A percentile compares a stretch with the other conserved stretches of the same genome.
phyloP scores from a whole-genome alignment of 2,329 filamentous ascomycete genomes.

The Pleurostoma richardsiae region DNA sequence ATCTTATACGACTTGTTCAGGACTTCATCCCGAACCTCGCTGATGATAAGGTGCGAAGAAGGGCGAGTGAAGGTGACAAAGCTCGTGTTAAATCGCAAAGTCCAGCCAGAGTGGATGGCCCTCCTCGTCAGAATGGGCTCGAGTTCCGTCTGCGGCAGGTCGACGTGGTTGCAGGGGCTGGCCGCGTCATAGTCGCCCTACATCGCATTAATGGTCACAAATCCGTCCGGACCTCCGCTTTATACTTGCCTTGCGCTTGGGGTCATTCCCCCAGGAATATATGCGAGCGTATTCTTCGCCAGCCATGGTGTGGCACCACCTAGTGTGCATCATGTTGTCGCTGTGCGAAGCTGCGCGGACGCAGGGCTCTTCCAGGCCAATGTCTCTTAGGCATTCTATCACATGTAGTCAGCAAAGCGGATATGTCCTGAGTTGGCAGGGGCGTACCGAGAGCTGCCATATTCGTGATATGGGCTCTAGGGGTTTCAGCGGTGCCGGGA shows the following conservation, averaged over 20 bases:
- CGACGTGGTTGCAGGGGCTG: slow-evolving; percentile 36
- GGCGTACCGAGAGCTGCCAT: slow-evolving; percentile 42
- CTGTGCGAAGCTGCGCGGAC: slow-evolving; percentile 27
- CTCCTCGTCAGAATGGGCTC: slow-evolving; percentile 39
- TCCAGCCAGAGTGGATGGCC: slow-evolving; percentile 32
- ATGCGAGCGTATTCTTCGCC: slow-evolving; percentile 45
- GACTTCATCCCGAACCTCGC: slow-evolving; percentile 6
- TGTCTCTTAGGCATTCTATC: slow-evolving; percentile 46
- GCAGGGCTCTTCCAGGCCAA: slow-evolving; percentile 39
- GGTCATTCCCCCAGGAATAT: slow-evolving; percentile 46
- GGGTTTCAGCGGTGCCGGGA: slow-evolving; percentile 47
- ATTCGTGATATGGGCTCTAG: slow-evolving; percentile 57
- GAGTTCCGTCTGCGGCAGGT: slow-evolving; percentile 42
- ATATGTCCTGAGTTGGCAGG: too few species aligned
- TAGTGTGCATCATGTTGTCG: slow-evolving; percentile 39
- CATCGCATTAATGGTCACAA: too few species aligned
- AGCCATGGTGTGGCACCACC: slow-evolving; percentile 48
- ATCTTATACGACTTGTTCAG: slow-evolving; percentile 21
- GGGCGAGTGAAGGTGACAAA: slow-evolving; percentile 22
- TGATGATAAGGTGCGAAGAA: not conserved
- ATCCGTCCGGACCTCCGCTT: too few species aligned
- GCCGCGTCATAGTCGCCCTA: slow-evolving; percentile 37
- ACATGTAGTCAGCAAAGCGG: too few species aligned
- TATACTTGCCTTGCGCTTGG: slow-evolving; percentile 28
- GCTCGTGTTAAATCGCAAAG: slow-evolving; percentile 33